These are phyloP conservation scores for Rhizopus delemar DNA, from an alignment of 371 early-diverging fungal genomes.

Conservation along the genomic window DNA sequence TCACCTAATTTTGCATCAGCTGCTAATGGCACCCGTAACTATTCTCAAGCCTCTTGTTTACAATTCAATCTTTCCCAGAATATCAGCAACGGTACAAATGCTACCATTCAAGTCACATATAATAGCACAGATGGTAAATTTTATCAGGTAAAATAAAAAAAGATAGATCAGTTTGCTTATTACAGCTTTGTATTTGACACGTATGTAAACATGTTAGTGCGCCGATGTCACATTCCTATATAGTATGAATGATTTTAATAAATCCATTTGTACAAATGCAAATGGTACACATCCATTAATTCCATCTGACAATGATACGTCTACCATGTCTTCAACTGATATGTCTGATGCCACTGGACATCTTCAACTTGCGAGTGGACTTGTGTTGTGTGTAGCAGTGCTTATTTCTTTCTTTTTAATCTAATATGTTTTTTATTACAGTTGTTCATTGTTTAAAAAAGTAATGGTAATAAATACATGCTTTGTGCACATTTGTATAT, in stretches of 20 bases:
- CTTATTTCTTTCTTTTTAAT: constrained; percentile 2
- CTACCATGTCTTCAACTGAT: no score
- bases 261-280: no score
- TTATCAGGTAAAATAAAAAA: constrained; percentile 45
- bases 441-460: neutral
- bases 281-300: no score
- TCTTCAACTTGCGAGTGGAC: no score
- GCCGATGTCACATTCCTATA: no score
- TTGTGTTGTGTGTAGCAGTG: neutral
- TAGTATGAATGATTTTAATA: no score
- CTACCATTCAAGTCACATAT: constrained; percentile 57
- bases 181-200: no score
- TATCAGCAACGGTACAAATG: constrained; percentile 49
- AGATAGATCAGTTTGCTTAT: neutral
- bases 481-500: no score
- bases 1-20: constrained; percentile 10
- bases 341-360: no score
- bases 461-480: no score
- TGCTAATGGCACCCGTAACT: constrained; percentile 31
- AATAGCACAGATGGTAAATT: constrained; percentile 60
- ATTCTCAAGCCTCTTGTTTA: constrained; percentile 50
- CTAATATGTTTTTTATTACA: neutral
- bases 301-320: no score
- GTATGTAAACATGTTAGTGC: no score
- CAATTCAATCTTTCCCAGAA: constrained; percentile 40